Conservation (phyloP, 2,329 filamentous ascomycete genomes). For the Fusarium sp. region DNA sequence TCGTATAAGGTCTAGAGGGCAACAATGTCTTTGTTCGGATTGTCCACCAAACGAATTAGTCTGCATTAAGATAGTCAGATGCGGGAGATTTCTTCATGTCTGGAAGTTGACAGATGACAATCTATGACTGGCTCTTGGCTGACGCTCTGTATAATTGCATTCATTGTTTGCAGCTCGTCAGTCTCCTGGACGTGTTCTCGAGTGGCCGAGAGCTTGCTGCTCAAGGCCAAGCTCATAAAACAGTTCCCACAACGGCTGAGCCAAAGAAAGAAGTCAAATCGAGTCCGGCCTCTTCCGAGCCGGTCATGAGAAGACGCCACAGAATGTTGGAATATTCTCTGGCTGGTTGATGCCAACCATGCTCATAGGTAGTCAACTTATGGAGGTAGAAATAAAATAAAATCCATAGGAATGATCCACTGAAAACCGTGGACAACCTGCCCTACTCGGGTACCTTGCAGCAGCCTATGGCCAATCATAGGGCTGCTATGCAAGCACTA, state of each 20-base stretch:
- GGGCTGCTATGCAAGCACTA: constrained; percentile 24
- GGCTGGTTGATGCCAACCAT: constrained; percentile 2
- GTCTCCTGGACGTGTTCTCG: constrained; percentile 12
- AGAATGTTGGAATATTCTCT: constrained; percentile 26
- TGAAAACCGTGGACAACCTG: constrained; percentile 28
- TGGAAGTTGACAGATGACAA: background rate
- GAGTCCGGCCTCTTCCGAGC: constrained; percentile 23
- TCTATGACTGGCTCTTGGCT: constrained; percentile 22
- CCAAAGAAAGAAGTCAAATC: constrained; percentile 27
- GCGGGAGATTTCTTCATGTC: constrained; percentile 9
- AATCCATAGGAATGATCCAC: constrained; percentile 22
- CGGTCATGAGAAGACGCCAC: constrained; percentile 37
- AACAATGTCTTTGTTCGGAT: constrained; percentile 30
- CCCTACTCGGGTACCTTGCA: constrained; percentile 40
- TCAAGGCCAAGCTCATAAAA: constrained; percentile 20
- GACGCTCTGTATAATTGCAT: constrained; percentile 6
- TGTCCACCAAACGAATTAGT: constrained; percentile 3
- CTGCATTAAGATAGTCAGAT: constrained; percentile 18
- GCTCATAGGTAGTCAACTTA: background rate
- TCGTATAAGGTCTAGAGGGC: constrained; percentile 8
- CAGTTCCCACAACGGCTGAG: constrained; percentile 18
- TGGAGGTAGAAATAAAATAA: background rate
- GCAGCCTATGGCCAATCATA: constrained; percentile 35
- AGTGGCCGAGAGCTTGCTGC: constrained; percentile 18
- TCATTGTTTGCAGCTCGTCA: constrained; percentile 14